phyloP scores from a whole-genome alignment of 179 eudicot species.

The Patellifolia procumbens region DNA sequence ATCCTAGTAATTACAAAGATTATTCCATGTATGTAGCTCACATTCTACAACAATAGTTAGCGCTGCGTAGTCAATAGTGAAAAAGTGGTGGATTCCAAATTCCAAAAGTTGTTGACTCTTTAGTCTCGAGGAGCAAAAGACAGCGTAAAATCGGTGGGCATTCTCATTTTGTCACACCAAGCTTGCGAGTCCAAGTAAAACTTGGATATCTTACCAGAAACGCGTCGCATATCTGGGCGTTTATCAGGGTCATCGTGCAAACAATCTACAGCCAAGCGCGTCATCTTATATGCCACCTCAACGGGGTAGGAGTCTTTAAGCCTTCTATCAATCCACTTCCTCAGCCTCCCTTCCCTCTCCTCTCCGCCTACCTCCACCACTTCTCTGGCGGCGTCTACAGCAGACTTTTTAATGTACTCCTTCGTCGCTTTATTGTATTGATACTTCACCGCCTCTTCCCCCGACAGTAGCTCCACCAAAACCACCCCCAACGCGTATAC shows the following conservation, averaged over 20 bases:
- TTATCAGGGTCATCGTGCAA: constrained; percentile 49
- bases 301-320: constrained; percentile 83
- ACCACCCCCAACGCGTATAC: constrained; percentile 80
- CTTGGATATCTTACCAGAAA: constrained; percentile 71
- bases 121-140: constrained; percentile 58
- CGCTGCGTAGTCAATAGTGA: too few relatives aligned
- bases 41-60: too few relatives aligned
- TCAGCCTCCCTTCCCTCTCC: constrained; percentile 41
- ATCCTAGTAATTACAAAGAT: too few relatives aligned
- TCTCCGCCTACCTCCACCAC: constrained; percentile 39
- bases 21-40: too few relatives aligned
- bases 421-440: constrained; percentile 39
- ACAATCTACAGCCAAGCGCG: constrained; percentile 63
- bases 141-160: constrained; percentile 48
- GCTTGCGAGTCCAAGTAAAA: constrained; percentile 61
- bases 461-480: constrained; percentile 63
- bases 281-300: constrained; percentile 63
- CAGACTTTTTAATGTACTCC: constrained; percentile 42
- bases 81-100: too few relatives aligned
- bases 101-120: too few relatives aligned
- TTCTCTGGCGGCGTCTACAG: constrained; percentile 34
- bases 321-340: constrained; percentile 79
- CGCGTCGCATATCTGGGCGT: constrained; percentile 78
- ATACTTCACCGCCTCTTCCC: constrained; percentile 65
- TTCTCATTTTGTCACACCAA: constrained; percentile 55